Evolutionary conservation across 805 yeast genomes (phyloP).

Genomic region (Candida xyloterini): DNA sequence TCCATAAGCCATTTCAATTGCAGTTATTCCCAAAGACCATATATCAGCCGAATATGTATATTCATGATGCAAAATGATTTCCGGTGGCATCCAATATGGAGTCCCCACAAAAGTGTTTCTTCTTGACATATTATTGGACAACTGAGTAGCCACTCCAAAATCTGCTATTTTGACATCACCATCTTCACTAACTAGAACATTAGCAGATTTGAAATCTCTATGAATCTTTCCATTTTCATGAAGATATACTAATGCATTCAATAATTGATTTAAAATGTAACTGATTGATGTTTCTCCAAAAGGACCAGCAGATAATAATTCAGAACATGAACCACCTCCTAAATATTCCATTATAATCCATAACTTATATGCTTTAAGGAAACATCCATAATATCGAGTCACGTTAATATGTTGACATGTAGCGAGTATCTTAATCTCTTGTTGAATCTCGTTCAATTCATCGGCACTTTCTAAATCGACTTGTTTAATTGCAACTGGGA

Average conservation of each 20-base stretch:
- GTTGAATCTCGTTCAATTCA: constrained; percentile 69
- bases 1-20: constrained; percentile 68
- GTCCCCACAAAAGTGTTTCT: constrained; percentile 56
- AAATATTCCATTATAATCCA: constrained; percentile 82
- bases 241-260: constrained; percentile 61
- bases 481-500: constrained; percentile 58
- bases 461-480: constrained; percentile 71
- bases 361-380: constrained; percentile 62
- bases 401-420: constrained; percentile 63
- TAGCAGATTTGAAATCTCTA: constrained; percentile 93
- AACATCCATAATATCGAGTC: constrained; percentile 69
- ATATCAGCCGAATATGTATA: constrained; percentile 72
- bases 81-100: constrained; percentile 67
- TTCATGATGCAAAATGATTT: constrained; percentile 50
- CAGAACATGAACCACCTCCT: constrained; percentile 76
- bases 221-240: constrained; percentile 79
- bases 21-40: constrained; percentile 80
- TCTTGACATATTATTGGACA: constrained; percentile 52
- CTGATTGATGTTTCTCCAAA: constrained; percentile 56
- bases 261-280: constrained; percentile 49
- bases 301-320: constrained; percentile 58
- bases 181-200: constrained; percentile 63
- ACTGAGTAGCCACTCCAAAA: constrained; percentile 90
- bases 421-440: constrained; percentile 65
- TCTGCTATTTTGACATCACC: constrained; percentile 90